Evolutionary conservation across 345 rosid genomes (phyloP), one percentile per base, ranked within the genome.

Genomic region (Cardiospermum halicacabum): DNA sequence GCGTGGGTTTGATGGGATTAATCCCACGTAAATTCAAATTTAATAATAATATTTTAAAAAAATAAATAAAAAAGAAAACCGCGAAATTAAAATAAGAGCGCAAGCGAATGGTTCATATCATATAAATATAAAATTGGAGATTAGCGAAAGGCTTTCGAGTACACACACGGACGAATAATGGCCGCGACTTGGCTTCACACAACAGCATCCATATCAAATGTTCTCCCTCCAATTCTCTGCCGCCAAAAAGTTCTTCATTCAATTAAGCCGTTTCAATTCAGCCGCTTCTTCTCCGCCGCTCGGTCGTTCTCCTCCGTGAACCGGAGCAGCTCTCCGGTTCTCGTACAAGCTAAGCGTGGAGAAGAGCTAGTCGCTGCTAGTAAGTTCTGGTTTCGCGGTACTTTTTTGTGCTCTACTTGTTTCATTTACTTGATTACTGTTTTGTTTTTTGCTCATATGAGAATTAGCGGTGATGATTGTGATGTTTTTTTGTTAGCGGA

Each of bases 261-360:
- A 11, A 62, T 66, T 12, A 51, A 25, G 36, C 28, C 31, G 6
- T 7, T 7, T 47, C 70, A 40, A 42, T 26, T 60, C 67, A 32
- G 55, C 53, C 57, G 60, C 59, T 32, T 71, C 58, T 60, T 66
- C 67, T 43, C 78, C 15, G 62, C 80, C 56, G 57, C 63, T 18
- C 49, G 69, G 64, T 72, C 75, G 60, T 56, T 63, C 48, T 72
- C 72, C 64, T 36, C 71, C 30, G 51, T 27, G 54, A 75, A 62
- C 73, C 75, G 58, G 34, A 65, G 73, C 68, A 56, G 56, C 32
- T 31, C 60, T 56, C 75, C 68, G 26, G 60, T 83, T 26, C 68
- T 61, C 16, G 78, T 79, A 65, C 73, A 73, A 69, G 84, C 82
- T 37, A 85, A 73, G 72, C 85, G 90, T 51, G 79, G 64, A 77